A percentile compares a stretch with the other conserved stretches of the same genome.
Conservation (phyloP, 208 protist species). For the Acanthamoeba lenticulata region DNA sequence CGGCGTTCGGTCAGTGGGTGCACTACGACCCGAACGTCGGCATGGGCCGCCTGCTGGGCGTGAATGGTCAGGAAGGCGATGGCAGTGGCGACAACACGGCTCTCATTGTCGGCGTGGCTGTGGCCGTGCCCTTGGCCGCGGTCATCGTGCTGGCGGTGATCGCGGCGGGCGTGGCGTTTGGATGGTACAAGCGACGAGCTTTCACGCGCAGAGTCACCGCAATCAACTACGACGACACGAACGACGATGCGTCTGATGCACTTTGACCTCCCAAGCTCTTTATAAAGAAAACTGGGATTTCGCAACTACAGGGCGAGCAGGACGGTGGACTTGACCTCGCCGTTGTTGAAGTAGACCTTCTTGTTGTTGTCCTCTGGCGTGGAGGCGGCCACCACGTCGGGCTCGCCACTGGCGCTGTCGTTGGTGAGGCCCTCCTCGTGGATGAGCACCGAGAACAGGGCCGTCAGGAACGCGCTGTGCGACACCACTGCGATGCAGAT, state of each 20-base stretch:
- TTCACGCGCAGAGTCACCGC: no score
- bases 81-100: neutral
- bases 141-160: neutral
- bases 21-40: neutral
- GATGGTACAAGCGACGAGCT: neutral
- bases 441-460: slow-evolving; percentile 28
- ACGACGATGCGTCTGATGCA: no score
- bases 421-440: slow-evolving; percentile 22
- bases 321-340: slow-evolving; percentile 44
- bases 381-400: neutral
- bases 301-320: neutral
- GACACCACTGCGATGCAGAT: slow-evolving; percentile 8
- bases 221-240: no score
- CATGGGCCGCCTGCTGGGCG: neutral
- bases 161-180: neutral
- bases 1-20: neutral
- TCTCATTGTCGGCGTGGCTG: neutral
- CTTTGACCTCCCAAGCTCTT: no score
- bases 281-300: no score
- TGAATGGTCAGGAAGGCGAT: neutral
- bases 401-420: neutral
- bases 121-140: neutral
- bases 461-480: slow-evolving; percentile 42
- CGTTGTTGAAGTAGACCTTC: slow-evolving; percentile 53
- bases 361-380: neutral